A percentile compares a stretch with the other conserved stretches of the same genome.
Conservation (phyloP, 2,329 filamentous ascomycete species). For the Diaporthe amygdali region DNA sequence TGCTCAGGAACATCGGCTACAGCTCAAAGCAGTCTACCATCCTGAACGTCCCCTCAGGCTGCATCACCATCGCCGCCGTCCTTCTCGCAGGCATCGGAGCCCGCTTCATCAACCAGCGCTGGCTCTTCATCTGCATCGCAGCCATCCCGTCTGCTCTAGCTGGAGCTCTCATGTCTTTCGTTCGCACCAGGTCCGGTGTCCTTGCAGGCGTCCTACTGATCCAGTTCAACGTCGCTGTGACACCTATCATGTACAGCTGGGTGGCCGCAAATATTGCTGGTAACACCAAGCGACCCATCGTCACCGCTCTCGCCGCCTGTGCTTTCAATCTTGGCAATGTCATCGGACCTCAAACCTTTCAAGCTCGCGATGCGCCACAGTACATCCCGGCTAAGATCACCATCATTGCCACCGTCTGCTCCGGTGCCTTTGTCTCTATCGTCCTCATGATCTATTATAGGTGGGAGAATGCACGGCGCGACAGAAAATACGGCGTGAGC, state of each 20-base stretch:
- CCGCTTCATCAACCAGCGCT: background rate
- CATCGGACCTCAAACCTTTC: slow-evolving; percentile 63
- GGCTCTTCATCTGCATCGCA: slow-evolving; percentile 26
- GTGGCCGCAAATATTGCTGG: slow-evolving; percentile 57
- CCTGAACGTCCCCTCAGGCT: slow-evolving; percentile 60
- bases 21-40: slow-evolving; percentile 50
- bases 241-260: slow-evolving; percentile 38
- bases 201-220: slow-evolving; percentile 57
- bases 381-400: slow-evolving; percentile 60
- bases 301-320: slow-evolving; percentile 52
- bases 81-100: slow-evolving; percentile 45
- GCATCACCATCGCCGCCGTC: slow-evolving; percentile 57
- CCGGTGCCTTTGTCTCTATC: slow-evolving; percentile 46
- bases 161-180: slow-evolving; percentile 58
- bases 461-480: slow-evolving; percentile 51
- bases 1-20: slow-evolving; percentile 55
- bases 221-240: slow-evolving; percentile 41
- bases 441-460: slow-evolving; percentile 55
- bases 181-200: slow-evolving; percentile 49
- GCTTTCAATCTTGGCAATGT: slow-evolving; percentile 60
- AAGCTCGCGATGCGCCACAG: slow-evolving; percentile 53
- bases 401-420: slow-evolving; percentile 56
- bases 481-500: slow-evolving; percentile 25
- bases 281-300: slow-evolving; percentile 57
- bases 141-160: slow-evolving; percentile 38